These are phyloP conservation scores for Xanthoconium purpureum DNA, from an alignment of 768 basidiomycete genomes.

Conservation along the genomic window DNA sequence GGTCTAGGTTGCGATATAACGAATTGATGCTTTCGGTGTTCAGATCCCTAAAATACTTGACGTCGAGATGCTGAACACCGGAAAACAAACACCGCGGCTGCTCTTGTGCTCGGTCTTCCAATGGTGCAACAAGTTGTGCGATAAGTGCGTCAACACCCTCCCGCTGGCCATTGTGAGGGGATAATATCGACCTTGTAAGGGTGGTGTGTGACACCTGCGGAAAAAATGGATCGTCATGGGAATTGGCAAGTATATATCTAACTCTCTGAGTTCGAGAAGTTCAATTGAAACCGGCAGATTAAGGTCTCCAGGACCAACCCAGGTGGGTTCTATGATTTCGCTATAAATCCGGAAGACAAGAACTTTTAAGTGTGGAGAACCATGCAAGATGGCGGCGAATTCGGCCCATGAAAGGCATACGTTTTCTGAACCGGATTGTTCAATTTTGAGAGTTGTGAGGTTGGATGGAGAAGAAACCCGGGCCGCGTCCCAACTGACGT, in stretches of 20 bases:
- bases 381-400: not conserved
- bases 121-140: too few species aligned
- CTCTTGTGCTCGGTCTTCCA: too few species aligned
- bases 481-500: not conserved
- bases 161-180: too few species aligned
- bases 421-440: too few species aligned
- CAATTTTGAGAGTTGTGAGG: not conserved
- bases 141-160: too few species aligned
- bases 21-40: not conserved
- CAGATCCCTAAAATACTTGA: not conserved
- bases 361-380: not conserved
- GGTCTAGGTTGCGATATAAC: not conserved
- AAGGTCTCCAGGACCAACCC: too few species aligned
- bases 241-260: not conserved
- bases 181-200: too few species aligned
- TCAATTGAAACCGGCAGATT: too few species aligned
- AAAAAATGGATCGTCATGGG: not conserved
- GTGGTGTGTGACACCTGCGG: not conserved
- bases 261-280: not conserved
- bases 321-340: too few species aligned
- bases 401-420: not conserved
- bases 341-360: not conserved
- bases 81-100: not conserved
- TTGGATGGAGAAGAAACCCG: too few species aligned
- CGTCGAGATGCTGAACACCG: not conserved